Evolutionary conservation across 75 land plant species (phyloP), one percentile per base, ranked within the genome.

Genomic region (Selaginella tamariscina): DNA sequence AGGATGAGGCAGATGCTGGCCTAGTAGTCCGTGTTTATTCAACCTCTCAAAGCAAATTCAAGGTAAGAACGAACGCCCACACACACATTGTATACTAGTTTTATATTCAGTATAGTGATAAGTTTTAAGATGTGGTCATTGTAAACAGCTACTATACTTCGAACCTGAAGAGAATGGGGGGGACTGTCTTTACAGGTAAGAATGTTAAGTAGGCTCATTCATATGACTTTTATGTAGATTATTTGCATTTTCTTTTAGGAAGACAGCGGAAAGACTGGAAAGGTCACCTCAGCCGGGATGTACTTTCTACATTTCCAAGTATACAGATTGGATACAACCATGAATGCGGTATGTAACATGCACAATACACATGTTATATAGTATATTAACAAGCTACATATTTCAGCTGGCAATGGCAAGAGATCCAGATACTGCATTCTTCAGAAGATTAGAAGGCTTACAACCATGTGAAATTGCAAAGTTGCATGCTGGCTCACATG

Each of bases 271-370:
- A 59, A 59, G 62, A 23, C 62, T 59, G 62, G 62, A 5, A 59
- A 59, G 62, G 26, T 59, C 8, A 59, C 62, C 5, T 59, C 62
- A 2, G 62, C 62, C 21, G 62, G 62, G n/a, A 59, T 59, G 62
- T 59, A 59, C n/a, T 59, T 59, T 59, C 62, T 59, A 9, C 62
- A 59, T 26, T 59, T 59, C 62, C 62, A 59, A 59, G 62, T 59
- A n/a, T 59, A 59, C 26, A 21, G 62, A 59, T 59, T 59, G 27
- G 62, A 59, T 59, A 21, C 62, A 59, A 59, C 62, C 8, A 27
- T 59, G 27, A 59, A 59, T 59, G 62, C 62, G 62, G 62, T 59
- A 59, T 15, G 49, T 39, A 39, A 15, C 49, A 5, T 39, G 49
- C 49, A 5, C 15, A 5, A 5, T 39, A 5, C 15, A 5, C 15